Evolutionary conservation across 2,329 filamentous ascomycete species (phyloP), one percentile per base, ranked within the genome.

Genomic region (Fusarium compactum): DNA sequence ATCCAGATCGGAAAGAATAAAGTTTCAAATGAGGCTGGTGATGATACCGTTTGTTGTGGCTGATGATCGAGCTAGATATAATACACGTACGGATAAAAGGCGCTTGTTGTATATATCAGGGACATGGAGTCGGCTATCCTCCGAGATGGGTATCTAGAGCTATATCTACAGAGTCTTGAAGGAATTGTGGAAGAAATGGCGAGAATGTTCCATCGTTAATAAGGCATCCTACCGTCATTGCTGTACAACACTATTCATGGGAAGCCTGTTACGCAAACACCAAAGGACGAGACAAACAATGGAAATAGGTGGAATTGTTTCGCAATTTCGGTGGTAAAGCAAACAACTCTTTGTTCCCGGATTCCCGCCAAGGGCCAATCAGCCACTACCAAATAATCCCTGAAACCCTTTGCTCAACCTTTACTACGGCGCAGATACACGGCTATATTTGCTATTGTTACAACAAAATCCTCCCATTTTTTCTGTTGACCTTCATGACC

Each of bases 181-280:
- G 15, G 4, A 5, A 5, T 9, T 34, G 4, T 16, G 8, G 32
- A 38, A 6, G 3, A 2, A 11, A n/a, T 11, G 3, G 5, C 6
- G 9, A n/a, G 6, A n/a, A 38, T 2, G 3, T 38, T 12, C 6
- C 34, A n/a, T 38, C 18, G 3, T 11, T n/a, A 1, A n/a, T n/a
- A 12, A 7, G 3, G 6, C 12, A 38, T 38, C 18, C 0, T 10
- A 0, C 3, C 10, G 7, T 12, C 18, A n/a, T 38, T 3, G 0
- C 18, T n/a, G 34, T n/a, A 12, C 18, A 38, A 38, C 18, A n/a
- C n/a, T 4, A 16, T 16, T 25, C 16, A n/a, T 12, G 5, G 6
- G 3, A 32, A n/a, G 9, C 9, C 9, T 10, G 34, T 38, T n/a
- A 38, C 34, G 10, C 34, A n/a, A 38, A 38, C 18, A n/a, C 6